Conservation (phyloP, 2,329 filamentous ascomycete species). For the Fusarium devonianum region DNA sequence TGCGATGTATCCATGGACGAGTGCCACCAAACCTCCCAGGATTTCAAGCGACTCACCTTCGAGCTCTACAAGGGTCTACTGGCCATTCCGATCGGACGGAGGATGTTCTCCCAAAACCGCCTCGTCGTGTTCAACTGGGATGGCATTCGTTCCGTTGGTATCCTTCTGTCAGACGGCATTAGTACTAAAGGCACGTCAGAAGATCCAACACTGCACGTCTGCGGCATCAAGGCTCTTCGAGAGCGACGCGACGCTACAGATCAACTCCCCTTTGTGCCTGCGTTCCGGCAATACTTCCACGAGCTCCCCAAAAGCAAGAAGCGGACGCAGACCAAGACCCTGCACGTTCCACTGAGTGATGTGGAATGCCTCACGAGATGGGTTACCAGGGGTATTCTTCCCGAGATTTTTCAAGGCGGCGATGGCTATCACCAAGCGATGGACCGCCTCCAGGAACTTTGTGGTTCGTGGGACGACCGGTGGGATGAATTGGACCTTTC, state of each 20-base stretch:
- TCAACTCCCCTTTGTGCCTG: constrained; percentile 80
- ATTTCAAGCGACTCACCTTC: constrained; percentile 78
- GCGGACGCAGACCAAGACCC: constrained; percentile 72
- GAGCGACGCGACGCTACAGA: constrained; percentile 81
- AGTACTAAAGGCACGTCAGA: constrained; percentile 64
- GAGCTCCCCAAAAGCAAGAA: constrained; percentile 70
- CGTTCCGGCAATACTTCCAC: constrained; percentile 72
- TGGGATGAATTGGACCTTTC: constrained; percentile 88
- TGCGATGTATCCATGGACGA: constrained; percentile 82
- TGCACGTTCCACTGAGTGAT: constrained; percentile 76
- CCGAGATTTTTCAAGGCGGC: constrained; percentile 63
- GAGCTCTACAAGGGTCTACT: constrained; percentile 81
- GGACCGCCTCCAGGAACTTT: constrained; percentile 72
- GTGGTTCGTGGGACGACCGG: constrained; percentile 74
- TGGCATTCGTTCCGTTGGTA: constrained; percentile 80
- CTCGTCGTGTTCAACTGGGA: constrained; percentile 87
- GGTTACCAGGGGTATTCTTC: constrained; percentile 63
- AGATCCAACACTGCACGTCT: constrained; percentile 75
- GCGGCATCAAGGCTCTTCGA: constrained; percentile 76
- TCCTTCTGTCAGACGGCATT: constrained; percentile 79
- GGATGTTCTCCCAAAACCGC: constrained; percentile 77
- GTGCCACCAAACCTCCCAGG: constrained; percentile 83
- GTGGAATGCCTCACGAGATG: constrained; percentile 86
- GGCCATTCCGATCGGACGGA: constrained; percentile 80
- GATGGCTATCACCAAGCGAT: constrained; percentile 64